phyloP scores from a whole-genome alignment of 257 asterid genomes.

The Echium plantagineum region DNA sequence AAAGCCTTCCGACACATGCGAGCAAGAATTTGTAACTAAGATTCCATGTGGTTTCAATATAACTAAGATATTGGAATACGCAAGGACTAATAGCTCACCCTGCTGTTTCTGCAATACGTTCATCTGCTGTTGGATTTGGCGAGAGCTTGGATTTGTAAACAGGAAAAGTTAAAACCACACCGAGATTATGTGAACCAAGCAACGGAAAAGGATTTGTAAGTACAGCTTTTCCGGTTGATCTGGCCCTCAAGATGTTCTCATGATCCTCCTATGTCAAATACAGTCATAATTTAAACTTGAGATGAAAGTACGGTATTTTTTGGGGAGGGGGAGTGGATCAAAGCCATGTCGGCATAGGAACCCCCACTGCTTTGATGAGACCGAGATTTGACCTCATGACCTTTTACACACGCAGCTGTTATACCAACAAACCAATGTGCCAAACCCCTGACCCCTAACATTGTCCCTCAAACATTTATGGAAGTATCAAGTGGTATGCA shows the following conservation, averaged over 20 bases:
- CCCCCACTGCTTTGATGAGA: no score
- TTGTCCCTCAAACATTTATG: neutral
- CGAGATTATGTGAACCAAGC: conserved; percentile 70
- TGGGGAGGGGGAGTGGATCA: neutral
- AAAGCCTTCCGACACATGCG: neutral
- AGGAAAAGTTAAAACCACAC: conserved; percentile 90
- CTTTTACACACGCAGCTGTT: no score
- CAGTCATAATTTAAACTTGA: conserved; percentile 4
- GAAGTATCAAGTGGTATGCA: conserved; percentile 1
- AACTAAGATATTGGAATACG: conserved; percentile 3
- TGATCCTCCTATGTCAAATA: conserved; percentile 70
- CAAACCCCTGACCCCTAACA: neutral
- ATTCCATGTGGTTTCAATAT: neutral
- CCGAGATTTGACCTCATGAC: no score
- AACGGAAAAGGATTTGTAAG: conserved; percentile 83
- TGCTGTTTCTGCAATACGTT: conserved; percentile 63
- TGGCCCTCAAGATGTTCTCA: conserved; percentile 81
- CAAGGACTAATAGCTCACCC: conserved; percentile 40
- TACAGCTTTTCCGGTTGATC: conserved; percentile 87
- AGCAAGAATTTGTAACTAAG: neutral
- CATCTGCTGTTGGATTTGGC: conserved; percentile 43
- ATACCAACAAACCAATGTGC: neutral
- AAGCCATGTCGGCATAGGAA: no score
- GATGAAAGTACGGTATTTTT: neutral
- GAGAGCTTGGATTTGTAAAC: conserved; percentile 73